Conservation (phyloP, 352 stramenopile species). For the Phytophthora pseudosyringae region DNA sequence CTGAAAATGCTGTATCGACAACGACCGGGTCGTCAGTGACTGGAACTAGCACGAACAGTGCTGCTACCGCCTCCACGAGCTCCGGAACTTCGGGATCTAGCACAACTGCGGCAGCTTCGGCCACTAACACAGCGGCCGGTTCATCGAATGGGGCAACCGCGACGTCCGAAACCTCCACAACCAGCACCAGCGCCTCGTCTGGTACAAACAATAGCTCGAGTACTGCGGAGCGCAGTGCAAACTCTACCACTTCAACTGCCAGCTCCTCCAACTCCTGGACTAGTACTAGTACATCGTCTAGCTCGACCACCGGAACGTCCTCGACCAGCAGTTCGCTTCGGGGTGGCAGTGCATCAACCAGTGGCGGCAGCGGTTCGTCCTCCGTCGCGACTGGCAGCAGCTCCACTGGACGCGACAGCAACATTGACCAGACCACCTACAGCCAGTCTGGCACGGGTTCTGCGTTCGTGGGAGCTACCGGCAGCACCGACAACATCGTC, state of each 20-base stretch:
- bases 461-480: neutral
- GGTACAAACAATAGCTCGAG: slow-evolving; percentile 3
- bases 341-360: slow-evolving; percentile 6
- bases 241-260: slow-evolving; percentile 6
- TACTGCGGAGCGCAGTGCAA: neutral
- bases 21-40: neutral
- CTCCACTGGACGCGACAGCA: slow-evolving; percentile 2
- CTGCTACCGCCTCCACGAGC: neutral
- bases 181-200: neutral
- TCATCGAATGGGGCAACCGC: neutral
- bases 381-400: neutral
- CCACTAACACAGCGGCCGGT: neutral
- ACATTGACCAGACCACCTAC: slow-evolving; percentile 5
- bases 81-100: neutral
- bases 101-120: neutral
- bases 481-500: slow-evolving; percentile 11
- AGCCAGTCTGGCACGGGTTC: slow-evolving; percentile 15
- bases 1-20: neutral
- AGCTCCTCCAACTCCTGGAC: neutral
- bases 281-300: neutral
- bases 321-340: slow-evolving; percentile 21
- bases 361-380: neutral
- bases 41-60: neutral
- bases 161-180: no score
- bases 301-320: slow-evolving; percentile 12